A percentile compares a stretch with the other conserved stretches of the same genome.
These are phyloP conservation scores for Ormosia emarginata DNA, from an alignment of 306 rosid species.

Conservation along the genomic window DNA sequence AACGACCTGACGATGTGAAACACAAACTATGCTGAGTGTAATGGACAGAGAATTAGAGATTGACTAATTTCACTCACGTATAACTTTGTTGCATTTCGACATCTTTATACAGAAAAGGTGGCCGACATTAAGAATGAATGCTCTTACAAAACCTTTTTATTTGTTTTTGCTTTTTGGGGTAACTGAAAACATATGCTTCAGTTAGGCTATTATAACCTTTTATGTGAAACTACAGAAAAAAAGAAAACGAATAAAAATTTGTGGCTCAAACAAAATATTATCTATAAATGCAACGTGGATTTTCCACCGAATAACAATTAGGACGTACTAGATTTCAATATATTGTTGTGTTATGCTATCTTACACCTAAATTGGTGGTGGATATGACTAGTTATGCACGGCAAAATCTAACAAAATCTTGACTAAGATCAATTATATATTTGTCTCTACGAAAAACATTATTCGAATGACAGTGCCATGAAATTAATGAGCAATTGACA, in stretches of 20 bases:
- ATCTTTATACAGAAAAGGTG: neutral
- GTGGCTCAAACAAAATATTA: slow-evolving; percentile 15
- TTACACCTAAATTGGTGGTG: slow-evolving; percentile 9
- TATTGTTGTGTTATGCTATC: neutral
- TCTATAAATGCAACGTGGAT: slow-evolving; percentile 16
- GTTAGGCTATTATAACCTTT: neutral
- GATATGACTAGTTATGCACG: neutral
- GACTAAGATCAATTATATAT: neutral
- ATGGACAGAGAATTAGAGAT: neutral
- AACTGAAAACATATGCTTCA: slow-evolving; percentile 14
- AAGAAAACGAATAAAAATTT: neutral
- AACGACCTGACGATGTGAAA: neutral
- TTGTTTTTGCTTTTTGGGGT: neutral
- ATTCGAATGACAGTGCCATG: neutral
- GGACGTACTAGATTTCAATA: slow-evolving; percentile 3
- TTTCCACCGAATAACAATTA: slow-evolving; percentile 25
- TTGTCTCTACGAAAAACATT: neutral
- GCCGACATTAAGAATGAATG: slow-evolving; percentile 52
- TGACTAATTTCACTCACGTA: neutral
- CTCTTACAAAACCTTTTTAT: neutral
- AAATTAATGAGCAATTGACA: neutral
- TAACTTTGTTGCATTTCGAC: neutral
- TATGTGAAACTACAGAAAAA: neutral
- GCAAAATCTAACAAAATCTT: slow-evolving; percentile 28
- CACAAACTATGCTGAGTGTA: neutral